Percentiles rank a stretch among this genome's conserved stretches.
Evolutionary conservation across 2,329 filamentous ascomycete species (phyloP).

Genomic region (Trichoderma endophyticum): DNA sequence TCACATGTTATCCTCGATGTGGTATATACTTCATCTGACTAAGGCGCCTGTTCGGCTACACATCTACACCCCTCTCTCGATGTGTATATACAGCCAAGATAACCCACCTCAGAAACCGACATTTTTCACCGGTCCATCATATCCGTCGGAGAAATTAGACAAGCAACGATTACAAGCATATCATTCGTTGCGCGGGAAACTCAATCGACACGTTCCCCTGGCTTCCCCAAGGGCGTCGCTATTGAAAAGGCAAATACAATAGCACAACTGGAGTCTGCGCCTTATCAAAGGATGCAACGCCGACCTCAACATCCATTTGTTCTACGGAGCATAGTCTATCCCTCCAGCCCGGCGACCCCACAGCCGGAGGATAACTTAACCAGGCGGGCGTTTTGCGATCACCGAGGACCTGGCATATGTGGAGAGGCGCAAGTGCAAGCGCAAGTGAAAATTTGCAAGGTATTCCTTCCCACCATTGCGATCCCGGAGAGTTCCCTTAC

Average conservation of each 20-base stretch:
- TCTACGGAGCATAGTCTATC: background rate
- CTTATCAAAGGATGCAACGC: background rate
- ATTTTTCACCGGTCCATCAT: background rate
- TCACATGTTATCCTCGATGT: background rate
- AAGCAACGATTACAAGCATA: background rate
- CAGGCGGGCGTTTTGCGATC: constrained; percentile 1
- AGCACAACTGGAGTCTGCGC: background rate
- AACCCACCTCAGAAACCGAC: background rate
- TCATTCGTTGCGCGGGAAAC: background rate
- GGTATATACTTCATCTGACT: background rate
- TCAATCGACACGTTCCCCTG: background rate
- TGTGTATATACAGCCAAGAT: background rate
- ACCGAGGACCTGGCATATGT: constrained; percentile 7
- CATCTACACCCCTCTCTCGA: background rate
- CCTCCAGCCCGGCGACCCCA: constrained; percentile 11
- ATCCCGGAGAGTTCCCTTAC: constrained; percentile 8
- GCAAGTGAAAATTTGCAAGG: constrained; percentile 9
- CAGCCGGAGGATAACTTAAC: background rate
- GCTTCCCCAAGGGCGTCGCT: background rate
- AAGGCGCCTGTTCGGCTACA: background rate
- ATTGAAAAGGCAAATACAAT: background rate
- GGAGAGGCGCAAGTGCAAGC: constrained; percentile 10
- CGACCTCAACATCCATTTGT: background rate
- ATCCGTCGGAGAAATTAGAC: background rate
- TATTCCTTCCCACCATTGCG: background rate